Evolutionary conservation across 306 rosid genomes (phyloP), one percentile per base, ranked within the genome.

Genomic region (Neltuma alba): DNA sequence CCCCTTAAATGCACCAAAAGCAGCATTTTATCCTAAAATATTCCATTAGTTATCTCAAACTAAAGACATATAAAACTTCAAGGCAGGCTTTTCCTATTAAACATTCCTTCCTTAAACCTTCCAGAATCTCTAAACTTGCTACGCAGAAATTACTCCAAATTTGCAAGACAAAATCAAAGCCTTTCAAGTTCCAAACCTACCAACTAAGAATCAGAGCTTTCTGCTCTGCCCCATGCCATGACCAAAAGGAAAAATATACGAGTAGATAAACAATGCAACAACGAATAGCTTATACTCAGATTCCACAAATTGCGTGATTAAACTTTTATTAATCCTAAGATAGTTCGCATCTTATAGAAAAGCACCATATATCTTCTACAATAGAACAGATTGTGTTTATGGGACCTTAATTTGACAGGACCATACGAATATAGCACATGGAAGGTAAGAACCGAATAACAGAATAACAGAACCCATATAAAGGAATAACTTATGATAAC

Each of bases 21-120:
- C 57, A 64, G 55, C 48, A 57, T 57, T 45, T 44, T 11, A 68
- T 68, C 77, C 75, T 40, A 1, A 74, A 55, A 62, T 33, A 48
- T 45, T 74, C 42, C 69, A 27, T 34, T 47, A 68, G 45, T 69
- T 76, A 25, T 69, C 55, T 81, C 77, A 50, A 18, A 58, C 52
- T 60, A 54, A 41, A 57, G 76, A 44, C 62, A 71, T 36, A 58
- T 62, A 62, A 76, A 71, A 62, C 23, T 62, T 72, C 40, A 77
- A 62, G 34, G 21, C 47, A 64, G 33, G 57, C 54, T 72, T 41
- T 12, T 30, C 52, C 52, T 15, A 71, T 41, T 72, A 25, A 34
- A 54, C 30, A 23, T 1, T 10, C 66, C 77, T 28, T 70, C 45
- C 52, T 70, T 47, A 57, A 27, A 25, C 64, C 28, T 25, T 57